Conservation (phyloP, 768 basidiomycete species). For the Coprinopsis sp. region DNA sequence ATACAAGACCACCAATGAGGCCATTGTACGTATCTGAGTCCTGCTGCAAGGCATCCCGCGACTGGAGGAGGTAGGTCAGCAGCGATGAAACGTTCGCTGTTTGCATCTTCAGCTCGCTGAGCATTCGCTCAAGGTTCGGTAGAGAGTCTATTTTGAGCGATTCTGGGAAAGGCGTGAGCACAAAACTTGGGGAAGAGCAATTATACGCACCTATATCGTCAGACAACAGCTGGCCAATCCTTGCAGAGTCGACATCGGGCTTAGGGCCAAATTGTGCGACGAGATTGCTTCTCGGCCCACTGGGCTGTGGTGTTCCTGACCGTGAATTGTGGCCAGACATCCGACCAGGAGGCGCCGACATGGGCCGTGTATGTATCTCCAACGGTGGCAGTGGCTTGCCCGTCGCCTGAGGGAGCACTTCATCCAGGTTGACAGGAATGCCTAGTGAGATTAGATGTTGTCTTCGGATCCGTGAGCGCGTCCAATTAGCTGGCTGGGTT, state of each 20-base stretch:
- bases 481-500: slow-evolving; percentile 90
- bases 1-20: slow-evolving; percentile 87
- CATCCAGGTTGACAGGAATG: slow-evolving; percentile 92
- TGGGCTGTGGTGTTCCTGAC: slow-evolving; percentile 45
- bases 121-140: slow-evolving; percentile 56
- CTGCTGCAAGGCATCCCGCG: slow-evolving; percentile 76
- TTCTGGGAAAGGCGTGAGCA: slow-evolving; percentile 38
- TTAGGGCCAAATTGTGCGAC: slow-evolving; percentile 62
- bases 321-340: slow-evolving; percentile 49
- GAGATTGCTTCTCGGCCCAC: slow-evolving; percentile 26
- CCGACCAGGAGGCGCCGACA: slow-evolving; percentile 72
- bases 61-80: slow-evolving; percentile 78
- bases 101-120: slow-evolving; percentile 63
- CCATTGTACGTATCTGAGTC: slow-evolving; percentile 88
- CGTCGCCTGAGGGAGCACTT: slow-evolving; percentile 68
- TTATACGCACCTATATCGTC: slow-evolving; percentile 56
- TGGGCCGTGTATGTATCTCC: slow-evolving; percentile 77
- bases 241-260: slow-evolving; percentile 66
- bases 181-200: not conserved
- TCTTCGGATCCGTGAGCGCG: slow-evolving; percentile 82
- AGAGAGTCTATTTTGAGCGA: slow-evolving; percentile 69
- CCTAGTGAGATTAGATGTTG: slow-evolving; percentile 90
- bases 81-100: slow-evolving; percentile 72
- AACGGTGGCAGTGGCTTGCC: slow-evolving; percentile 71
- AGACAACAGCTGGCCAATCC: slow-evolving; percentile 61